These are phyloP conservation scores for Suaeda aralocaspica DNA, from an alignment of 148 eudicot genomes.

Conservation along the genomic window DNA sequence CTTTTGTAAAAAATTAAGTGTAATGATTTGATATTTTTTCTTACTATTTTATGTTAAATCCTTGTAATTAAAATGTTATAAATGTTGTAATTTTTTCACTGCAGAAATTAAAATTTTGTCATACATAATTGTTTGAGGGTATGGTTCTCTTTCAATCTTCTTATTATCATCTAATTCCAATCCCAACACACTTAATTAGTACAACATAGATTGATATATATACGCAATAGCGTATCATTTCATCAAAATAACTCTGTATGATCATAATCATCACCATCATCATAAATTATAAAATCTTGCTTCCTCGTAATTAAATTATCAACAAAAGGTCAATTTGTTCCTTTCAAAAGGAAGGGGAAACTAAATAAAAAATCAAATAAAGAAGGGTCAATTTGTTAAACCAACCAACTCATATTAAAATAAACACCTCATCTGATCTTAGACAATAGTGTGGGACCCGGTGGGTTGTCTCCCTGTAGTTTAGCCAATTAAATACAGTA, in stretches of 20 bases:
- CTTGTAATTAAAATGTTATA: no score
- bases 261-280: not conserved
- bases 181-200: no score
- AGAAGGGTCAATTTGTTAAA: constrained; percentile 10
- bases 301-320: not conserved
- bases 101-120: no score
- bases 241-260: not conserved
- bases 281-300: not conserved
- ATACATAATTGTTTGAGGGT: no score
- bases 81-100: no score
- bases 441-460: constrained; percentile 19
- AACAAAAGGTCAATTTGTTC: constrained; percentile 12
- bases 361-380: not conserved
- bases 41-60: no score
- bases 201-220: no score
- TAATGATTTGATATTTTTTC: no score
- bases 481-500: constrained; percentile 9
- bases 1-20: no score
- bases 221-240: not conserved
- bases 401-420: constrained; percentile 6
- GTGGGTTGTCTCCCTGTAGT: no score
- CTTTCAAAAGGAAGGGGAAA: not conserved
- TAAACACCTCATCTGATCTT: not conserved
- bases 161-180: no score
- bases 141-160: no score